Evolutionary conservation across 495 filamentous ascomycete genomes (phyloP).

Genomic region (Friedmanniomyces endolithicus): DNA sequence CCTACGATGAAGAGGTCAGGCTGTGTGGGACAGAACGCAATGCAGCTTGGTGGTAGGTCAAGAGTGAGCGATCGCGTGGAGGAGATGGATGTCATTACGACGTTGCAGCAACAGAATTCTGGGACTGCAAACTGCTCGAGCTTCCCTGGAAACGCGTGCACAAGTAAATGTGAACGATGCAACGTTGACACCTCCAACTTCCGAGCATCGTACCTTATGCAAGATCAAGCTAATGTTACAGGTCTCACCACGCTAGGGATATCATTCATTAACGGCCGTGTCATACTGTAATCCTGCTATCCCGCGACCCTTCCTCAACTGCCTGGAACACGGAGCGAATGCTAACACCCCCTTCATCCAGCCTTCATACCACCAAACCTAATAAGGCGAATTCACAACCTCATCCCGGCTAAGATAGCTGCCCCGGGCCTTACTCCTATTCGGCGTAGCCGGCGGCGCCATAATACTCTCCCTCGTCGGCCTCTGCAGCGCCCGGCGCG

Average conservation of each 20-base stretch:
- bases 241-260: neutral
- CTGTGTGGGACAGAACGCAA: slow-evolving; percentile 60
- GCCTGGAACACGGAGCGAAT: neutral
- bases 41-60: slow-evolving; percentile 64
- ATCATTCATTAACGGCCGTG: neutral
- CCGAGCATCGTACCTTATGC: neutral
- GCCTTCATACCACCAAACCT: neutral
- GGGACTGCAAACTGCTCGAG: neutral
- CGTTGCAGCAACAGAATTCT: neutral
- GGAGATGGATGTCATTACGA: slow-evolving; percentile 20
- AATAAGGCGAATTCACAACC: slow-evolving; percentile 79
- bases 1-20: slow-evolving; percentile 66
- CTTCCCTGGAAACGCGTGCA: too few species aligned
- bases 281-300: neutral
- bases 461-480: slow-evolving; percentile 85
- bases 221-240: neutral
- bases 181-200: too few species aligned
- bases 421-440: slow-evolving; percentile 28
- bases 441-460: slow-evolving; percentile 41
- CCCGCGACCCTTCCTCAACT: neutral
- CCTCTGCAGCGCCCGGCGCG: slow-evolving; percentile 66
- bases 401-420: slow-evolving; percentile 56
- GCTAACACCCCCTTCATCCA: neutral
- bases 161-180: too few species aligned
- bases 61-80: slow-evolving; percentile 36